Base-by-base conservation (phyloP, 108 stramenopile genomes). In the Pelagomonas calceolata region DNA sequence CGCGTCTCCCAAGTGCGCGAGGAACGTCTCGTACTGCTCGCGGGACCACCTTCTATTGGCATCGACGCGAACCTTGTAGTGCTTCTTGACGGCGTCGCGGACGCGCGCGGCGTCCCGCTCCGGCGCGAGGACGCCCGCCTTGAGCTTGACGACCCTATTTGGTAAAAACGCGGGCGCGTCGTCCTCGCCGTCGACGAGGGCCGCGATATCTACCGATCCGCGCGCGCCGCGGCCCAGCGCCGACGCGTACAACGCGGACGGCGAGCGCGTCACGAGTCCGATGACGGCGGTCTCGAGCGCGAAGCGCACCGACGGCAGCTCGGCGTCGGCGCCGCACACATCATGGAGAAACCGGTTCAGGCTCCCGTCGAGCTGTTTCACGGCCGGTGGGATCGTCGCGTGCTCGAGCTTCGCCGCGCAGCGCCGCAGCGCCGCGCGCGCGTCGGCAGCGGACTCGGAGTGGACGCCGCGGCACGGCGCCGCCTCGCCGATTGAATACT, bases 401-500 rank as follows among this genome's bases (percentile, higher is more conserved):
- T 26, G 21, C 21, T 26, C 21, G 7, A 60, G 51, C 51, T 4
- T 3, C 21, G 21, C 51, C 51, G 51, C 51, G 51, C 21, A 17
- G 21, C 3, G 46, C 32, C 44, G 37, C 44, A 73, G 66, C n/a
- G 18, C 43, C 46, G 46, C 51, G 64, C 75, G 79, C 18, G 79
- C 80, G 30, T 89, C 84, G 34, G 82, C 85, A 9, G 89, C 65
- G 4, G 85, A 75, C 69, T 93, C 92, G 32, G 39, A 34, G 66
- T 93, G 92, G 17, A 93, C 76, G 33, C 89, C 89, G 30, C 60
- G 46, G 4, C 91, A 76, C 30, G 92, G 90, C 30, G 87, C 82
- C 0, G 88, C 82, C 78, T 93, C 92, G 63, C 92, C 92, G 29
- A 93, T 68, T n/a, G 89, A 90, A 31, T 88, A 86, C 26, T 79